A percentile compares a stretch with the other conserved stretches of the same genome.
phyloP scores from a whole-genome alignment of 805 yeast species.

The Kregervanrija fluxuum region DNA sequence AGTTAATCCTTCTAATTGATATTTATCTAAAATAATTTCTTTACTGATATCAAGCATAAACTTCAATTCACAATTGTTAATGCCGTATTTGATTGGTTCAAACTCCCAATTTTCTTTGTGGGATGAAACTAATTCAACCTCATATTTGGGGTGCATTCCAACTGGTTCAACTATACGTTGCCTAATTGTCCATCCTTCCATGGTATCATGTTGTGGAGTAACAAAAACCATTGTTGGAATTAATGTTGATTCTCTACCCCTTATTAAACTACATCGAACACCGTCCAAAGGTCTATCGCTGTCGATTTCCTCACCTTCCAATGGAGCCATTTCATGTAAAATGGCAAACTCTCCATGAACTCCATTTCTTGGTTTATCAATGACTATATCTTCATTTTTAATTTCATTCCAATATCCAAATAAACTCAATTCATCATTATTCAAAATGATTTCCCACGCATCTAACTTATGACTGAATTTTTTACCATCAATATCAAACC shows the following conservation, averaged over 20 bases:
- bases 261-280: conserved; percentile 1
- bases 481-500: too few relatives aligned
- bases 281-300: conserved; percentile 9
- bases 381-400: too few relatives aligned
- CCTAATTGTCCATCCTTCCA: conserved; percentile 8
- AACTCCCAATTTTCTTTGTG: conserved; percentile 1
- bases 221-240: conserved; percentile 20
- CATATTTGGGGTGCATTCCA: conserved; percentile 24
- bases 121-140: conserved; percentile 5
- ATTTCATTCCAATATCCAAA: too few relatives aligned
- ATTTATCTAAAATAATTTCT: conserved; percentile 21
- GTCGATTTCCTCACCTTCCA: neutral
- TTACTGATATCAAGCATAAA: conserved; percentile 21
- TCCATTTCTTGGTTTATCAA: too few relatives aligned
- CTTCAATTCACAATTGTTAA: conserved; percentile 15
- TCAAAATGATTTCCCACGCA: too few relatives aligned
- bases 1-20: conserved; percentile 15
- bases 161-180: conserved; percentile 14
- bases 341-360: too few relatives aligned
- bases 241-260: conserved; percentile 6
- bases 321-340: neutral
- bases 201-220: conserved; percentile 15
- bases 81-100: conserved; percentile 4
- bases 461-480: too few relatives aligned
- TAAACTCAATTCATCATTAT: too few relatives aligned